Evolutionary conservation across 139 green algal genomes (phyloP).

Genomic region (Microglena sp.): DNA sequence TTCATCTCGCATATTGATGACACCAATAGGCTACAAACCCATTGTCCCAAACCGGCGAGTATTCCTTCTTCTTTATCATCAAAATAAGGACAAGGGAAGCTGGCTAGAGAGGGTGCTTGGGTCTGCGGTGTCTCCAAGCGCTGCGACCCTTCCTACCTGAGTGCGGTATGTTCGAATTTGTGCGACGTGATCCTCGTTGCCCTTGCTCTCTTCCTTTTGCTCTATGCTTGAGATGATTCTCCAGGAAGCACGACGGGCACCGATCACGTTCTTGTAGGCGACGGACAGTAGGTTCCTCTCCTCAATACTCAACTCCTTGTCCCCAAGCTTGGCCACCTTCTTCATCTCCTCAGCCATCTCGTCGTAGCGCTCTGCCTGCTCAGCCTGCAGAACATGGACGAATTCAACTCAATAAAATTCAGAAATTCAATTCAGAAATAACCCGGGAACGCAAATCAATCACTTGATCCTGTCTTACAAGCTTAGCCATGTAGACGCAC

Average conservation of each 20-base stretch:
- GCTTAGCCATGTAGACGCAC: conserved; percentile 13
- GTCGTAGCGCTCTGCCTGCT: conserved; percentile 90
- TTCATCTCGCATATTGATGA: too few relatives aligned
- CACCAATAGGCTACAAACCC: too few relatives aligned
- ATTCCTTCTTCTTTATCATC: too few relatives aligned
- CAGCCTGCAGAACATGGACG: conserved; percentile 73
- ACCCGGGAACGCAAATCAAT: too few relatives aligned
- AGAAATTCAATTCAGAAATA: too few relatives aligned
- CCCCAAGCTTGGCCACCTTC: conserved; percentile 56
- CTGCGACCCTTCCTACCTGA: conserved; percentile 56
- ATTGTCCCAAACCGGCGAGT: too few relatives aligned
- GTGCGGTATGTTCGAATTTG: conserved; percentile 89
- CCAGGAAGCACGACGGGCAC: conserved; percentile 63
- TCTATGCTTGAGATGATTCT: conserved; percentile 97
- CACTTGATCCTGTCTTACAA: conserved; percentile 4
- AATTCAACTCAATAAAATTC: too few relatives aligned
- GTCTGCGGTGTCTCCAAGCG: not conserved
- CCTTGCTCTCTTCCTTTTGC: conserved; percentile 99
- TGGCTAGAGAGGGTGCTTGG: too few relatives aligned
- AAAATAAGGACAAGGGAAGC: too few relatives aligned
- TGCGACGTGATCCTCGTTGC: conserved; percentile 87
- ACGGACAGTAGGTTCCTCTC: conserved; percentile 80
- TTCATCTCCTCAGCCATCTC: conserved; percentile 96
- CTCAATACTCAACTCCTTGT: conserved; percentile 2
- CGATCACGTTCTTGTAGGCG: conserved; percentile 99